Percentiles rank a stretch among this genome's conserved stretches.
These are phyloP conservation scores for Ceriops zippeliana DNA, from an alignment of 345 rosid species.

Conservation along the genomic window DNA sequence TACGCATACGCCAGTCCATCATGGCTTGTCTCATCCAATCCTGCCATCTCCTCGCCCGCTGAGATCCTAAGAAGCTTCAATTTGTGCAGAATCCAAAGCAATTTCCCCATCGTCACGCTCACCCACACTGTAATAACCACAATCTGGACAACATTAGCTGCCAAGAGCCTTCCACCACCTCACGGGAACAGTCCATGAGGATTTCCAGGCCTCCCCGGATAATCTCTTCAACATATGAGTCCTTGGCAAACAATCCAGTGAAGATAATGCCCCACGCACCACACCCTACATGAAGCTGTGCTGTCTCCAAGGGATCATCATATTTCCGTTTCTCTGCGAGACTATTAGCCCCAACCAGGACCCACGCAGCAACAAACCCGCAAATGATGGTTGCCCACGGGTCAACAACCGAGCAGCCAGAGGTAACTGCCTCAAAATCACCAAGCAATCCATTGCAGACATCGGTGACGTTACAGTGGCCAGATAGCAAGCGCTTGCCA, in stretches of 20 bases:
- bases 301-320: conserved; percentile 10
- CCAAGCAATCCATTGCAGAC: conserved; percentile 2
- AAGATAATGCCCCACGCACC: conserved; percentile 9
- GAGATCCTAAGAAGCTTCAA: neutral
- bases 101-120: neutral
- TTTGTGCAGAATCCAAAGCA: neutral
- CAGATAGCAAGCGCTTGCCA: neutral
- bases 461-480: neutral
- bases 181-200: neutral
- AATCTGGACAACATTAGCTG: neutral
- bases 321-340: neutral
- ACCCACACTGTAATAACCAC: neutral
- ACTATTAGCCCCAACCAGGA: neutral
- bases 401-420: conserved; percentile 3
- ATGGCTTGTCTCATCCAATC: neutral
- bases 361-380: neutral
- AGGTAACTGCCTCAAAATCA: neutral
- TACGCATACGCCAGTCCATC: neutral
- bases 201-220: neutral
- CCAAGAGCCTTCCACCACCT: neutral
- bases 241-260: conserved; percentile 7
- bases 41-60: neutral
- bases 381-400: neutral
- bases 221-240: neutral
- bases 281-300: conserved; percentile 10